Evolutionary conservation across 306 rosid genomes (phyloP).

Genomic region (Acmispon strigosus): DNA sequence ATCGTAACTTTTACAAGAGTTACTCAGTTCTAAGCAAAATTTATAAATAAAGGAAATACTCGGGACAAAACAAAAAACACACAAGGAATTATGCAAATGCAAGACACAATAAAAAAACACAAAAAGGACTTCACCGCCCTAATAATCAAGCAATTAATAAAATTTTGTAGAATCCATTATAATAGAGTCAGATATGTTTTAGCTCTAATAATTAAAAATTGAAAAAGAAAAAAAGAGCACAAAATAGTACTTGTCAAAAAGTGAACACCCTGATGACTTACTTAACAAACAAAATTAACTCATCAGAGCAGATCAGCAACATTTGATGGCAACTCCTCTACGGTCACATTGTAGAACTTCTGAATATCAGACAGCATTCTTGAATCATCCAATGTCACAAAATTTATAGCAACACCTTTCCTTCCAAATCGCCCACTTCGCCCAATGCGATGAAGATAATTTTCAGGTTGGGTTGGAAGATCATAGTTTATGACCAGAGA

Average conservation of each 20-base stretch:
- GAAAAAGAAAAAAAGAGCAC: not conserved
- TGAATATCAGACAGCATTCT: conserved; percentile 84
- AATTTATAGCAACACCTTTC: conserved; percentile 89
- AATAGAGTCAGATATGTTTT: conserved; percentile 34
- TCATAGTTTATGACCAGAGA: conserved; percentile 85
- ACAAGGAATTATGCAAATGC: too few species aligned
- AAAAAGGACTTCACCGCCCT: too few species aligned
- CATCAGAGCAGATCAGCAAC: conserved; percentile 81
- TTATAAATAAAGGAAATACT: too few species aligned
- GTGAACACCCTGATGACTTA: conserved; percentile 26
- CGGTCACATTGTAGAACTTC: conserved; percentile 79
- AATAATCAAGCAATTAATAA: not conserved
- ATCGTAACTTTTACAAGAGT: too few species aligned
- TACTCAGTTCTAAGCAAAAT: too few species aligned
- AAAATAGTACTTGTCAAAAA: conserved; percentile 38
- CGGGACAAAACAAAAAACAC: too few species aligned
- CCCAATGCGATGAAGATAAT: conserved; percentile 89
- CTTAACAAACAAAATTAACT: conserved; percentile 32
- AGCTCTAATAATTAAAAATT: conserved; percentile 23
- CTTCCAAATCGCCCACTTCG: conserved; percentile 98
- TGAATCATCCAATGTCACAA: conserved; percentile 64
- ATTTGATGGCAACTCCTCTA: conserved; percentile 89
- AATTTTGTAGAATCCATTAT: conserved; percentile 17
- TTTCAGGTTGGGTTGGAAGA: conserved; percentile 91
- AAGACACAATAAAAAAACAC: too few species aligned